Evolutionary conservation across 202 grass and related monocot species (phyloP).

Genomic region (Hordeum pubiflorum): DNA sequence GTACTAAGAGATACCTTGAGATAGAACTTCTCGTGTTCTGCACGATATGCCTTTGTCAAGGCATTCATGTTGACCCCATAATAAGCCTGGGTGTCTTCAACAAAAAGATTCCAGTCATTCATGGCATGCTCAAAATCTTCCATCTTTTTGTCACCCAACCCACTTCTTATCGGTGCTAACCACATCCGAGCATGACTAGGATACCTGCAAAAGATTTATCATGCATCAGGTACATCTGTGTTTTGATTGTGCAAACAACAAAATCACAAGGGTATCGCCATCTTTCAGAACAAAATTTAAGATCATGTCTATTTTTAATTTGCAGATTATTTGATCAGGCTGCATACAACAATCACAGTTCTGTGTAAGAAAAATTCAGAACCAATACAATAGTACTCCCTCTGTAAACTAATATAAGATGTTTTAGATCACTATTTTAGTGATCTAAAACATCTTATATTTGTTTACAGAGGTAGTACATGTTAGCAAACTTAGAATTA

Average conservation of each 20-base stretch:
- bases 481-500: neutral
- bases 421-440: too few species aligned
- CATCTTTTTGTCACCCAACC: constrained; percentile 70
- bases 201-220: constrained; percentile 51
- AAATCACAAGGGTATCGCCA: neutral
- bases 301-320: neutral
- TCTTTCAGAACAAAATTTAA: neutral
- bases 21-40: constrained; percentile 93
- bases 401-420: too few species aligned
- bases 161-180: constrained; percentile 79
- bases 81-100: constrained; percentile 59
- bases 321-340: neutral
- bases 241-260: neutral
- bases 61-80: constrained; percentile 97
- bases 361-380: neutral
- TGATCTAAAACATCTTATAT: too few species aligned
- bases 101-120: constrained; percentile 73
- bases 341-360: neutral
- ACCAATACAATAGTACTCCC: neutral
- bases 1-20: constrained; percentile 48
- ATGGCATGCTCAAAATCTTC: constrained; percentile 71
- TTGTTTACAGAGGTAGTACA: too few species aligned
- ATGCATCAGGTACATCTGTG: neutral
- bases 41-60: constrained; percentile 70
- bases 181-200: constrained; percentile 96